Evolutionary conservation across 495 filamentous ascomycete genomes (phyloP), one percentile per base, ranked within the genome.

Genomic region (Parathielavia hyrcaniae): DNA sequence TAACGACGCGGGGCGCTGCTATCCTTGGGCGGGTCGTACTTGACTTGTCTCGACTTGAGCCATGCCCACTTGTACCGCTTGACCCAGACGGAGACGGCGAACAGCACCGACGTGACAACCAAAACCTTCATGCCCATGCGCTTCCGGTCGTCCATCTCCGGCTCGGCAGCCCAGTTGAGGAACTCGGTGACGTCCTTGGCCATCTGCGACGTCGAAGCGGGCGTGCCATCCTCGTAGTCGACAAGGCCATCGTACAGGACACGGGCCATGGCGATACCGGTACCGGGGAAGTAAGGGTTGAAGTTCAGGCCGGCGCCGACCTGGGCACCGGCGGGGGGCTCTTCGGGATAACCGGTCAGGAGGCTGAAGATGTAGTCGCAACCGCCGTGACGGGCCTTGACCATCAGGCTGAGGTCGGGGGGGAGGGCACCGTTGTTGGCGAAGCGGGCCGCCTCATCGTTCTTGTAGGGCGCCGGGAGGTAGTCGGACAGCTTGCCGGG

Each of bases 261-360:
- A 80, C 95, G 91, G 66, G 86, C 91, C 95, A 99, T 99, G 65
- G 88, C 95, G 73, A 99, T 99, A 66, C 91, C 93, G 61, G 93
- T 97, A 65, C 95, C 95, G 51, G 93, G 93, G 84, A 99, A 99
- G 80, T 97, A 99, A 30, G 93, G 93, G 83, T 99, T 99, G 83
- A 99, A 99, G 83, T 97, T 95, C 71, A 99, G 84, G 61, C 93
- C 93, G 58, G 84, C 81, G 57, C 81, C 80, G 62, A 99, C 83
- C 59, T 76, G 72, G 59, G 85, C 89, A 66, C 93, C 93, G 41
- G 93, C 87, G 13, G 93, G 93, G 48, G 90, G 82, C 77, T 99
- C 92, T 65, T 99, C 93, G 55, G 93, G 93, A 73, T 99, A 99
- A 59, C 93, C 93, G n/a, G 93, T 99, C 71, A 99, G 76, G 64